phyloP scores from a whole-genome alignment of 2,329 filamentous ascomycete genomes.

The Huntiella decipiens region DNA sequence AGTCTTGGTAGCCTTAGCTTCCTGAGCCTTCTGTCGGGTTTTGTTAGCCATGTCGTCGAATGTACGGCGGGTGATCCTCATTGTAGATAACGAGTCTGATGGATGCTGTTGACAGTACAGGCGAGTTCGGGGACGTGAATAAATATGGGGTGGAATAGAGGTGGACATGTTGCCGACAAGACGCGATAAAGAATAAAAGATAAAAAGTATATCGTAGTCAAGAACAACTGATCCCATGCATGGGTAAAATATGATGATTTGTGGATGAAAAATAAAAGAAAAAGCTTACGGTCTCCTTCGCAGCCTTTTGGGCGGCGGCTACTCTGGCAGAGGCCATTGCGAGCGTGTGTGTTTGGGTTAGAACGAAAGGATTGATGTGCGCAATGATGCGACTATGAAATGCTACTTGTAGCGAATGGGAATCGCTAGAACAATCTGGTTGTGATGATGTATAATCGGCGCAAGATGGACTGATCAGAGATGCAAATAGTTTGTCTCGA shows the following conservation, averaged over 20 bases:
- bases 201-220: no score
- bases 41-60: constrained; percentile 2
- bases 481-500: neutral
- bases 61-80: no score
- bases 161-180: no score
- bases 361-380: neutral
- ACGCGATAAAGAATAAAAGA: no score
- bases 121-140: no score
- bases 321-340: constrained; percentile 10
- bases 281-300: constrained; percentile 11
- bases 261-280: neutral
- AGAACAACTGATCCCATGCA: no score
- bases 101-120: neutral
- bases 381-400: constrained; percentile 2
- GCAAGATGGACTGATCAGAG: neutral
- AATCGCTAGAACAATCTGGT: neutral
- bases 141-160: no score
- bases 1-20: constrained; percentile 13
- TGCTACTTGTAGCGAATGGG: neutral
- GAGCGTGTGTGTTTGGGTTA: neutral
- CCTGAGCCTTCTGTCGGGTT: constrained; percentile 7
- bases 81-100: neutral
- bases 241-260: no score
- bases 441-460: neutral
- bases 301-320: constrained; percentile 12